phyloP scores from a whole-genome alignment of 345 rosid genomes.

The Syzygium grande region DNA sequence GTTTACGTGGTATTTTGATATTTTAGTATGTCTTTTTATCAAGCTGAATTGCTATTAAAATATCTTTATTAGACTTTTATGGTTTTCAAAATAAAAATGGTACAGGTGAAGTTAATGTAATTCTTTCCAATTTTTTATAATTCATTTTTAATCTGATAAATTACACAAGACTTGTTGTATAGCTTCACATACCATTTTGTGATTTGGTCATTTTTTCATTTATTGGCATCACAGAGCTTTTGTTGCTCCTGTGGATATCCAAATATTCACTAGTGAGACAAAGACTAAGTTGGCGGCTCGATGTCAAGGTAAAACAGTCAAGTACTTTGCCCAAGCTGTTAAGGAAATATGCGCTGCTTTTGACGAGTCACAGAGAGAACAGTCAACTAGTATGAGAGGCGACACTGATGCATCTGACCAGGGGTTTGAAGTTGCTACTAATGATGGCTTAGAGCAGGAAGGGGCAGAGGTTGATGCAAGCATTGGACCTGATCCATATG shows the following conservation, averaged over 20 bases:
- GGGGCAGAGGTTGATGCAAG: constrained; percentile 28
- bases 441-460: constrained; percentile 35
- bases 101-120: not conserved
- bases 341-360: constrained; percentile 76
- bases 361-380: constrained; percentile 53
- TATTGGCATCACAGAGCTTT: constrained; percentile 55
- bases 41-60: not conserved
- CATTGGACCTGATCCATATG: constrained; percentile 15
- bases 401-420: constrained; percentile 28
- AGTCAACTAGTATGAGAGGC: constrained; percentile 26
- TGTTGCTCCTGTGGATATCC: constrained; percentile 76
- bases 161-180: not conserved
- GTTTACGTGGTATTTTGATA: not conserved
- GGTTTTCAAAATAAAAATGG: not conserved
- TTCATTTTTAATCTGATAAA: not conserved
- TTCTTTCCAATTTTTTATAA: not conserved
- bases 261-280: constrained; percentile 67
- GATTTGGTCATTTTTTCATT: not conserved
- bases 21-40: not conserved
- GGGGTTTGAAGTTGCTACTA: constrained; percentile 28
- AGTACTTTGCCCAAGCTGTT: constrained; percentile 73
- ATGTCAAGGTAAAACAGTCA: constrained; percentile 66
- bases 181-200: not conserved
- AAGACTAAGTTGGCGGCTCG: constrained; percentile 54
- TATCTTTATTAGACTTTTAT: not conserved